These are phyloP conservation scores for Dictyostelium firmibasis DNA, from an alignment of 78 protist genomes.

Conservation along the genomic window DNA sequence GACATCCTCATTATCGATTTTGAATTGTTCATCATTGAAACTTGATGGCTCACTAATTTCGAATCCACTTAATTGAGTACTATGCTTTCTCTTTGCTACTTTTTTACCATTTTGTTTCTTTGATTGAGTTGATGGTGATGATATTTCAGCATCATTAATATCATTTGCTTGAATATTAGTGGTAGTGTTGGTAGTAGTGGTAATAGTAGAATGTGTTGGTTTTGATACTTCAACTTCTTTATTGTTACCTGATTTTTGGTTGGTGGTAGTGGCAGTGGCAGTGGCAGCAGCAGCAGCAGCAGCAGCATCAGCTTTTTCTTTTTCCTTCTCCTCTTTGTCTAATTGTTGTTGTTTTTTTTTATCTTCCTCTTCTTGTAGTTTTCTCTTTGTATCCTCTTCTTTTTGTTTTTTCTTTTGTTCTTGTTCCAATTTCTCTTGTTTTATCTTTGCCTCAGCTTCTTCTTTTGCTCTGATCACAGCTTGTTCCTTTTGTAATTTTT, in stretches of 20 bases:
- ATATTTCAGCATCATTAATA: not conserved
- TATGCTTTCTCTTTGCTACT: conserved; percentile 55
- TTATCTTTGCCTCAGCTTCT: not conserved
- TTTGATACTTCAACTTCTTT: not conserved
- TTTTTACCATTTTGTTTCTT: conserved; percentile 16
- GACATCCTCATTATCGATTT: not conserved
- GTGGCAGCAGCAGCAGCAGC: not conserved
- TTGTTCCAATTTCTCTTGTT: not conserved
- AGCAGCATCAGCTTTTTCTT: not conserved
- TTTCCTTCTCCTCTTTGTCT: conserved; percentile 6
- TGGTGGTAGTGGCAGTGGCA: too few relatives aligned
- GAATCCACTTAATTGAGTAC: conserved; percentile 31
- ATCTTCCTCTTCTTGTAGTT: not conserved
- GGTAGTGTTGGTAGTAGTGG: not conserved
- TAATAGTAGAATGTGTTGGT: not conserved
- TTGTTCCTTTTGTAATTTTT: conserved; percentile 3
- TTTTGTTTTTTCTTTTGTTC: not conserved
- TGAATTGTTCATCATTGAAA: not conserved
- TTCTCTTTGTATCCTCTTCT: not conserved
- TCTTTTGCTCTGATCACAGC: not conserved
- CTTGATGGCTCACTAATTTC: conserved; percentile 37
- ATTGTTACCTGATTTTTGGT: not conserved
- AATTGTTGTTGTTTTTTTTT: not conserved
- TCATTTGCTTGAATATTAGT: too few relatives aligned
- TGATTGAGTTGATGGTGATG: not conserved